These are phyloP conservation scores for Bertia moriformis DNA, from an alignment of 2,329 filamentous ascomycete species.

Conservation along the genomic window DNA sequence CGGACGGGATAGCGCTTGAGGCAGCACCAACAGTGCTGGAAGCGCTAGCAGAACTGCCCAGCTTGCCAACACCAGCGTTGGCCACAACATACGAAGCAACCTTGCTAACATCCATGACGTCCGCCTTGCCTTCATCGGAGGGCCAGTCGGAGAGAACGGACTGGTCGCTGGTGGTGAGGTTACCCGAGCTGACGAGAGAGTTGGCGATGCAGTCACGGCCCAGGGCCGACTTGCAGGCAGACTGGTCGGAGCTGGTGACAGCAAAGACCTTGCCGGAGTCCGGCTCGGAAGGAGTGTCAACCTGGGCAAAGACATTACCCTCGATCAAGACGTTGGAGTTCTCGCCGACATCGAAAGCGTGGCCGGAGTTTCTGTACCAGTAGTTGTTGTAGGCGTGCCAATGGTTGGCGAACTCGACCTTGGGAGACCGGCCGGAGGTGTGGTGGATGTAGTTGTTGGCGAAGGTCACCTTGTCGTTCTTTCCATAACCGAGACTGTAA, in stretches of 20 bases:
- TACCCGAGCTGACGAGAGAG: constrained; percentile 12
- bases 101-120: too few relatives aligned
- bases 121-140: too few relatives aligned
- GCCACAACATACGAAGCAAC: neutral
- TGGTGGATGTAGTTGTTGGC: constrained; percentile 28
- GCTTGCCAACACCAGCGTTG: neutral
- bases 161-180: too few relatives aligned
- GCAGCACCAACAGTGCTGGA: too few relatives aligned
- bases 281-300: constrained; percentile 18
- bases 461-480: too few relatives aligned
- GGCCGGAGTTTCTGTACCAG: constrained; percentile 23
- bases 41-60: too few relatives aligned
- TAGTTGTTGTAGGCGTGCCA: constrained; percentile 26
- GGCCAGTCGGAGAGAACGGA: too few relatives aligned
- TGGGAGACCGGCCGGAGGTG: constrained; percentile 24
- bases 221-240: constrained; percentile 8
- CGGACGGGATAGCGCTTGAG: too few relatives aligned
- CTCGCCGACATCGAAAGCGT: constrained; percentile 24
- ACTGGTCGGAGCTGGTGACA: constrained; percentile 5
- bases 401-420: constrained; percentile 11
- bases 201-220: constrained; percentile 14
- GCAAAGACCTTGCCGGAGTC: constrained; percentile 9
- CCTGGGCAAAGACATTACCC: constrained; percentile 26
- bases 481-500: too few relatives aligned
- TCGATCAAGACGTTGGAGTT: constrained; percentile 20